Conservation (phyloP, 352 stramenopile species). For the Phytophthora syringae region DNA sequence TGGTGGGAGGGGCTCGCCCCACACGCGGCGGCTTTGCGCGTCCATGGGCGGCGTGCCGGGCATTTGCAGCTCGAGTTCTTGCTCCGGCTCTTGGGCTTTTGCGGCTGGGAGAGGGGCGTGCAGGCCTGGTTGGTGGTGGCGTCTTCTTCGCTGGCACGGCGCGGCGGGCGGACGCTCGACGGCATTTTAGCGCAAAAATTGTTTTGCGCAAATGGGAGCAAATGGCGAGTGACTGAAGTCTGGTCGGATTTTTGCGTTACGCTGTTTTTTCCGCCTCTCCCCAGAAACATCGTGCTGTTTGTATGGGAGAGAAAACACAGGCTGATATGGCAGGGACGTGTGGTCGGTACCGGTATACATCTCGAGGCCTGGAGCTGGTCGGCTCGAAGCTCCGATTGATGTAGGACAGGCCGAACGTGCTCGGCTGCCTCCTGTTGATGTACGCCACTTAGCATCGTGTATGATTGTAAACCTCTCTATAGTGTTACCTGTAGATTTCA, state of each 20-base stretch:
- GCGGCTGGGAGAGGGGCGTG: slow-evolving; percentile 5
- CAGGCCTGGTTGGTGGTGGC: slow-evolving; percentile 9
- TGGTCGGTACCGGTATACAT: too few relatives aligned
- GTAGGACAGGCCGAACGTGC: background rate
- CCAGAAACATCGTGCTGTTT: slow-evolving; percentile 14
- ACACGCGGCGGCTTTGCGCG: slow-evolving; percentile 38
- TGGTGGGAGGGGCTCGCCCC: slow-evolving; percentile 27
- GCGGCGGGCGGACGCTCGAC: slow-evolving; percentile 21
- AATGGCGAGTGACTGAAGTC: background rate
- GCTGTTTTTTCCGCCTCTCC: background rate
- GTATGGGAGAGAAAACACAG: slow-evolving; percentile 20
- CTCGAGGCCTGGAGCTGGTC: background rate
- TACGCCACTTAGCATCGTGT: too few relatives aligned
- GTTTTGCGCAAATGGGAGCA: background rate
- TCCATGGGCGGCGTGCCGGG: slow-evolving; percentile 73
- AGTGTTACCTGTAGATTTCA: too few relatives aligned
- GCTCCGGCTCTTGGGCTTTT: slow-evolving; percentile 26
- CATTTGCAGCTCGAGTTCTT: slow-evolving; percentile 46
- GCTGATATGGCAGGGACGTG: slow-evolving; percentile 22
- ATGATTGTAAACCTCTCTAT: too few relatives aligned
- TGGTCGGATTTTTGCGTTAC: background rate
- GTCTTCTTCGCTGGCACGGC: slow-evolving; percentile 18
- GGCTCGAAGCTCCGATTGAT: background rate
- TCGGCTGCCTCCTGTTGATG: too few relatives aligned
- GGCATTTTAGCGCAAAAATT: slow-evolving; percentile 17